Percentiles rank a stretch among this genome's conserved stretches.
phyloP scores from a whole-genome alignment of 2,329 filamentous ascomycete species.

The Alternaria metachromatica region DNA sequence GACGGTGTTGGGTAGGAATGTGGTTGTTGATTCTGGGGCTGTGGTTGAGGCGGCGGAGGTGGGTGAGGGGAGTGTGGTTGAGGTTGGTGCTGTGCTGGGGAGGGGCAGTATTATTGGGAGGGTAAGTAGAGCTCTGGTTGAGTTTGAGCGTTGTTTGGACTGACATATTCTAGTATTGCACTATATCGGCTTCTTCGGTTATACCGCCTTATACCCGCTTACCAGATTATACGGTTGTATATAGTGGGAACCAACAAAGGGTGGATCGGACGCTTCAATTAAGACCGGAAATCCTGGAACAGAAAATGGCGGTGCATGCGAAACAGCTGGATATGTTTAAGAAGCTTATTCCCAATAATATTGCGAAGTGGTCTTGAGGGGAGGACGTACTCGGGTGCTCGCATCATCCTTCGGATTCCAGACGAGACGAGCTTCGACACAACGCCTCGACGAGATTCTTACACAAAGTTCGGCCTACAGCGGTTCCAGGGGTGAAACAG shows the following conservation, averaged over 20 bases:
- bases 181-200: conserved; percentile 48
- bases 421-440: neutral
- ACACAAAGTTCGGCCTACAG: neutral
- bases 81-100: conserved; percentile 43
- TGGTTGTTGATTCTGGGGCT: conserved; percentile 54
- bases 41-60: conserved; percentile 48
- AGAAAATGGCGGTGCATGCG: conserved; percentile 38
- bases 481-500: neutral
- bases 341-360: conserved; percentile 45
- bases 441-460: neutral
- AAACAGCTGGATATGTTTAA: conserved; percentile 47
- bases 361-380: conserved; percentile 42
- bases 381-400: neutral
- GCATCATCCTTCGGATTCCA: neutral
- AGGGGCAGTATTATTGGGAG: conserved; percentile 49
- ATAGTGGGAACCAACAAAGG: conserved; percentile 47
- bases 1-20: conserved; percentile 50
- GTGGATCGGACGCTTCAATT: conserved; percentile 49
- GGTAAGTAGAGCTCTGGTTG: too few species aligned
- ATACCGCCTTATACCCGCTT: conserved; percentile 48
- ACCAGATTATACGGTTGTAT: conserved; percentile 56
- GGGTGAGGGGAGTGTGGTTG: conserved; percentile 46
- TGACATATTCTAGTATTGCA: conserved; percentile 49
- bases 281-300: conserved; percentile 37
- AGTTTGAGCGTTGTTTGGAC: too few species aligned